Conservation (phyloP, 2,329 filamentous ascomycete species). For the Ascochyta clinopodiicola region DNA sequence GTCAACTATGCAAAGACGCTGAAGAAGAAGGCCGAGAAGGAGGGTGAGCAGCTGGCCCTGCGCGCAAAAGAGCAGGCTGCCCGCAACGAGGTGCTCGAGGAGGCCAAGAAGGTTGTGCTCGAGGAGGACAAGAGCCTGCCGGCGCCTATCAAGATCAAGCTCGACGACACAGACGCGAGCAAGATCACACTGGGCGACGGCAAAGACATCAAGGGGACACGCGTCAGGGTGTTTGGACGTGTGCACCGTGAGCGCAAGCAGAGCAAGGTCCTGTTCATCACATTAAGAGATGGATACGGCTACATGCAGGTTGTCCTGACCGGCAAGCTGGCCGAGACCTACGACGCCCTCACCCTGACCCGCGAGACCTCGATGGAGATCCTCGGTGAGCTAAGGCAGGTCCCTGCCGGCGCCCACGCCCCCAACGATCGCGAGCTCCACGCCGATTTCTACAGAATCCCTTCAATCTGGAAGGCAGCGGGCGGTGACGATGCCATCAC, state of each 20-base stretch:
- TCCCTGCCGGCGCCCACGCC: slow-evolving; percentile 78
- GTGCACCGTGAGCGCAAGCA: slow-evolving; percentile 83
- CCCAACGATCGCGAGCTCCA: slow-evolving; percentile 87
- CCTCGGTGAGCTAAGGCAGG: slow-evolving; percentile 80
- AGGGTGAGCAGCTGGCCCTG: slow-evolving; percentile 73
- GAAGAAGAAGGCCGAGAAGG: slow-evolving; percentile 85
- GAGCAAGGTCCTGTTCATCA: slow-evolving; percentile 86
- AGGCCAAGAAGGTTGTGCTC: slow-evolving; percentile 78
- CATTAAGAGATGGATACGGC: slow-evolving; percentile 83
- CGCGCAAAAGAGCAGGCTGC: slow-evolving; percentile 76
- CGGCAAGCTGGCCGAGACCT: slow-evolving; percentile 86
- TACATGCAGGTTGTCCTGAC: slow-evolving; percentile 84
- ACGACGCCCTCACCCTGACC: slow-evolving; percentile 84
- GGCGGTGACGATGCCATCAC: slow-evolving; percentile 91
- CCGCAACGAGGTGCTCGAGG: slow-evolving; percentile 74
- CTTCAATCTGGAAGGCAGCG: slow-evolving; percentile 71
- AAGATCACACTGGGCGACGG: slow-evolving; percentile 62
- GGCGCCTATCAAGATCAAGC: slow-evolving; percentile 74
- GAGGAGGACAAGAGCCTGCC: slow-evolving; percentile 76
- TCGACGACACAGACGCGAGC: slow-evolving; percentile 71
- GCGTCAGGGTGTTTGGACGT: slow-evolving; percentile 80
- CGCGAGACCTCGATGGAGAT: slow-evolving; percentile 87
- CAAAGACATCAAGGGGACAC: slow-evolving; percentile 66
- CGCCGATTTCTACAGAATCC: slow-evolving; percentile 85
- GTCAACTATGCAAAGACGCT: slow-evolving; percentile 74